Base-by-base conservation (phyloP, 164 flowering plant species). In the Annona cherimola region DNA sequence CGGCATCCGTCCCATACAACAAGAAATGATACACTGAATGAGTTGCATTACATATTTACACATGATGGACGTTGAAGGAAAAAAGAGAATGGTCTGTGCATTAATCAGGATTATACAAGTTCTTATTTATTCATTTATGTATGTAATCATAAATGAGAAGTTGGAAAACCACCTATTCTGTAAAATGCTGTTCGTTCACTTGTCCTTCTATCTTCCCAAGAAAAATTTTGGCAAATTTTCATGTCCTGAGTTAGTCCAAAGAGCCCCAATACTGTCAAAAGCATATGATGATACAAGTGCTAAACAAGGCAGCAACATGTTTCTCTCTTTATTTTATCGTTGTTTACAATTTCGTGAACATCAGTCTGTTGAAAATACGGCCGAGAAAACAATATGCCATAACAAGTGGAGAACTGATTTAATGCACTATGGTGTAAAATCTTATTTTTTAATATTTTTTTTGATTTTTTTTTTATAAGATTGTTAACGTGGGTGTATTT, bases 41-140 rank as follows among this genome's bases (percentile, higher is more conserved):
- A 66, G 69, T 18, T 4, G n/a, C 4, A 5, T 18, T 5, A 66
- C 42, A 26, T 5, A 54, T 43, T 43, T 20, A 44, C 26, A 42
- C 40, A 43, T 44, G 43, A 43, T 6, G 19, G 46, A 66, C 3
- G 54, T 3, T 4, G 42, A 26, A 9, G 50, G 11, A 66, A 6
- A 42, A 50, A 42, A 43, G 44, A 54, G 69, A 43, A 11, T 39
- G 67, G 42, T 40, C 67, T 66, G 44, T 9, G 43, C 69, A 14
- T 66, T n/a, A 20, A 16, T 43, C 46, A 44, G 69, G 69, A 18
- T 4, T 42, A 44, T 42, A 42, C 35, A 63, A 63, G 67, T 7
- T 63, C 67, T 39, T 44, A 63, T 63, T 63, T 35, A 12, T 41
- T 63, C 45, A 43, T 66, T 66, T 44, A 43, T 66, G 69, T 19